Evolutionary conservation across 2,329 filamentous ascomycete genomes (phyloP).

Genomic region (Neocucurbitaria cava): DNA sequence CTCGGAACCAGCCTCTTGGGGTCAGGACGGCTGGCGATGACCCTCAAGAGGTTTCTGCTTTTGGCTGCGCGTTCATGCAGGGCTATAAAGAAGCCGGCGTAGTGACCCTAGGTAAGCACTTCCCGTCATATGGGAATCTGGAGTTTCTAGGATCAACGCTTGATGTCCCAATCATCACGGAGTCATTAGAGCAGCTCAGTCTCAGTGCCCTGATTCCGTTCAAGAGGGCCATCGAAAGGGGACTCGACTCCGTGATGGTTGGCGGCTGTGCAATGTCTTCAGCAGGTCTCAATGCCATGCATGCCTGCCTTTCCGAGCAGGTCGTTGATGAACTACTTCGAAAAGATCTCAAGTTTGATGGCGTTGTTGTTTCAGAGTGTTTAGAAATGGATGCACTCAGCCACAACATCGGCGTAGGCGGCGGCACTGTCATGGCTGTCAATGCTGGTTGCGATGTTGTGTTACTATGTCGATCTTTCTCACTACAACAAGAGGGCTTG

Average conservation of each 20-base stretch:
- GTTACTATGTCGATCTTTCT: constrained; percentile 84
- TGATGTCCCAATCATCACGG: constrained; percentile 94
- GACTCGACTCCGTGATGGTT: constrained; percentile 93
- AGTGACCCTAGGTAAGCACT: constrained; percentile 92
- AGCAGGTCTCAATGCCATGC: constrained; percentile 90
- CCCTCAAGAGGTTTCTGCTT: constrained; percentile 92
- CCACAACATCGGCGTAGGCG: constrained; percentile 95
- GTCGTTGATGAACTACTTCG: constrained; percentile 89
- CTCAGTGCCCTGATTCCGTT: constrained; percentile 92
- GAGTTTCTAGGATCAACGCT: constrained; percentile 91
- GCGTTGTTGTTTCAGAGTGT: constrained; percentile 93
- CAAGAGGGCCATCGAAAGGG: constrained; percentile 84
- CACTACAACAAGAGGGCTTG: constrained; percentile 89
- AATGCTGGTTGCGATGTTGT: constrained; percentile 95
- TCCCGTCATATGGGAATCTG: constrained; percentile 93
- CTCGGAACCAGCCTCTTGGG: constrained; percentile 86
- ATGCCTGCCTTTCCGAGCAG: constrained; percentile 90
- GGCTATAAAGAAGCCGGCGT: constrained; percentile 92
- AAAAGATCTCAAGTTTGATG: constrained; percentile 87
- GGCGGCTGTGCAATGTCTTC: constrained; percentile 93
- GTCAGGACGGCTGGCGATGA: constrained; percentile 92
- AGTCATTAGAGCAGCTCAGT: constrained; percentile 90
- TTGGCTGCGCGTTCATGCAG: constrained; percentile 87
- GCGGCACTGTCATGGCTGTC: constrained; percentile 96
- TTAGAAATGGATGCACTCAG: constrained; percentile 96